Evolutionary conservation across 768 basidiomycete species (phyloP), one percentile per base, ranked within the genome.

Genomic region (Boletales sp.): DNA sequence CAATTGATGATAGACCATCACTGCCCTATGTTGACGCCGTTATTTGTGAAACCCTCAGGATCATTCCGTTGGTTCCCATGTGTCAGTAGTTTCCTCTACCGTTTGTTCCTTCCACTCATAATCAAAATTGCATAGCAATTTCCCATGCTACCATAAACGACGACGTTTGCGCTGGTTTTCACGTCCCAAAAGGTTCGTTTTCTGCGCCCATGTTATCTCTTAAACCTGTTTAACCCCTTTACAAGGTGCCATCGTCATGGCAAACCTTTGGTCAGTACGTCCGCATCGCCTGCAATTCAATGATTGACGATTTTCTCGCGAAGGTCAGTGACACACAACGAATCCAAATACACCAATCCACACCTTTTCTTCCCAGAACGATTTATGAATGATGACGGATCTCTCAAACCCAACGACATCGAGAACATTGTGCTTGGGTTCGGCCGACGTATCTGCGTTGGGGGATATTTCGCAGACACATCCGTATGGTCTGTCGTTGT

Each of bases 371-470:
- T 50, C 12, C 52, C 52, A 9, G 48, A 50, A 33, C 52, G 52
- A 18, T 53, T 45, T 35, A 30, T 53, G 6, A 38, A 45, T 11
- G 35, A 42, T 0, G 52, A 53, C 7, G 48, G 52, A 3, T 35
- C 52, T 11, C 48, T 11, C 18, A 37, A 30, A 43, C n/a, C 45
- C 3, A 48, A 54, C 38, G 40, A 42, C 5, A 39, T 34, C 3
- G 38, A 46, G 9, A 32, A 43, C 38, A 38, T 57, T 19, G 49
- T 44, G 8, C 63, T 57, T 31, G 63, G 63, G n/a, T 65, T 65
- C 19, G 62, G 63, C 38, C 46, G 60, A 19, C 58, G 62, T 36
- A 54, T 54, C 36, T 64, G 60, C 34, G 46, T 48, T 11, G 63
- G 63, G 4, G 43, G 56, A 15, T 37, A 53, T 28, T 51, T 61